Conservation (phyloP, 2,329 filamentous ascomycete species). For the Rutstroemia sp. region DNA sequence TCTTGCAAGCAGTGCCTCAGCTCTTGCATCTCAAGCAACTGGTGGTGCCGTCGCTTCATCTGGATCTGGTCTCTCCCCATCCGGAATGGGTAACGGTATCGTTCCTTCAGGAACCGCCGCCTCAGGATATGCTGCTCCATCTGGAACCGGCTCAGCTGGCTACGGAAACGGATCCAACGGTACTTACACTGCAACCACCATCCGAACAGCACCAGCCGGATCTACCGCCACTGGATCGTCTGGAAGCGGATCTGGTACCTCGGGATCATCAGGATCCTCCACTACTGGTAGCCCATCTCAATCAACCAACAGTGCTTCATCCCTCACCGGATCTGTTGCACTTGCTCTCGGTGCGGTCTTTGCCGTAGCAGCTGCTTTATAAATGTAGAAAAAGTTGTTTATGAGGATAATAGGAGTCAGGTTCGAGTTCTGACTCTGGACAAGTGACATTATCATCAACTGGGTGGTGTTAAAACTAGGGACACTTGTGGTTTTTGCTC, state of each 20-base stretch:
- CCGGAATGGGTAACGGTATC: slow-evolving; percentile 11
- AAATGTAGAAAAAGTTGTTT: neutral
- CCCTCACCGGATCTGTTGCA: slow-evolving; percentile 9
- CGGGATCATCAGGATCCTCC: slow-evolving; percentile 3
- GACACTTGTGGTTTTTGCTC: neutral
- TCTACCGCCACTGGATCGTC: slow-evolving; percentile 6
- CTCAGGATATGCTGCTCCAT: slow-evolving; percentile 2
- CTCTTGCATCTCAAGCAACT: slow-evolving; percentile 9
- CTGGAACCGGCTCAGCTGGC: slow-evolving; percentile 3
- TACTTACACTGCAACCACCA: slow-evolving; percentile 4
- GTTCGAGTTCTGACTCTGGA: too few species aligned
- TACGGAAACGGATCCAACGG: slow-evolving; percentile 1
- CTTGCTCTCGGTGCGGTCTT: slow-evolving; percentile 6
- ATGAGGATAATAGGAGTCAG: neutral
- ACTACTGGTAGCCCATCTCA: neutral
- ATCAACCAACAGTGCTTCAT: slow-evolving; percentile 9
- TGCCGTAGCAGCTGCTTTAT: slow-evolving; percentile 5
- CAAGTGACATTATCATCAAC: neutral
- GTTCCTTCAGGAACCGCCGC: slow-evolving; percentile 4
- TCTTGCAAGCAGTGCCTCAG: slow-evolving; percentile 10
- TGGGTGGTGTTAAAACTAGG: neutral
- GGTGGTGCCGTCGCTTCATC: slow-evolving; percentile 11
- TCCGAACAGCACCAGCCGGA: neutral
- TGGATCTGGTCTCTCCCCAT: slow-evolving; percentile 18
- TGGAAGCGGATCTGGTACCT: slow-evolving; percentile 5